Base-by-base conservation (phyloP, 257 asterid species). In the Nicotiana tomentosiformis region DNA sequence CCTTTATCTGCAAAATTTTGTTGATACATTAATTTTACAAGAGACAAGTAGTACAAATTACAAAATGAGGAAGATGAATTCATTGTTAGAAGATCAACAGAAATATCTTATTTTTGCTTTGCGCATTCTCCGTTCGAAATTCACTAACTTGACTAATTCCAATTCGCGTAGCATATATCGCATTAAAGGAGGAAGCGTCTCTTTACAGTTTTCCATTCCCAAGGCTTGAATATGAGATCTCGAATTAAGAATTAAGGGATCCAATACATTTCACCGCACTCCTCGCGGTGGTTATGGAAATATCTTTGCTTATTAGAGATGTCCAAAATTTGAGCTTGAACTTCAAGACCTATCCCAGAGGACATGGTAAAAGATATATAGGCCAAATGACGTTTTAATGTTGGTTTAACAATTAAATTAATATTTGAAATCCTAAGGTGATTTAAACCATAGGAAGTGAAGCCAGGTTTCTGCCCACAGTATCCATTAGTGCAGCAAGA, bases 1-100 rank as follows among this genome's bases (percentile, higher is more conserved):
- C 99, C 89, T 93, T 96, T 60, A 96, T 93, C 99, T 94, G 91
- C 58, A 87, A 43, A 72, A 1, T 39, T 49, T 49, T 74, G 37
- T 43, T 20, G 46, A 72, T 72, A 33, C 60, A 46, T 43, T 43
- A 6, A 33, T 39, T 70, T 69, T 70, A n/a, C 20, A 70, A 10
- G 18, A 37, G 46, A 39, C 9, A 6, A 37, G 46, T 6, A 69
- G 78, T 39, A 20, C 6, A 20, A 23, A 23, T 23, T 23, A 23
- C 26, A 39, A 23, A 70, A 33, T 43, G 0, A 20, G 12, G 15
- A 69, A n/a, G 78, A 70, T 70, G 7, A 43, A 72, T 43, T 33
- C 78, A 43, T 20, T 72, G 7, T 46, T 69, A n/a, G 57, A n/a
- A 70, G 32, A 43, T 20, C 57, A 56, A 56, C 20, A 56, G 6